Base-by-base conservation (phyloP, 768 basidiomycete species). In the Amanita pallidorosea region DNA sequence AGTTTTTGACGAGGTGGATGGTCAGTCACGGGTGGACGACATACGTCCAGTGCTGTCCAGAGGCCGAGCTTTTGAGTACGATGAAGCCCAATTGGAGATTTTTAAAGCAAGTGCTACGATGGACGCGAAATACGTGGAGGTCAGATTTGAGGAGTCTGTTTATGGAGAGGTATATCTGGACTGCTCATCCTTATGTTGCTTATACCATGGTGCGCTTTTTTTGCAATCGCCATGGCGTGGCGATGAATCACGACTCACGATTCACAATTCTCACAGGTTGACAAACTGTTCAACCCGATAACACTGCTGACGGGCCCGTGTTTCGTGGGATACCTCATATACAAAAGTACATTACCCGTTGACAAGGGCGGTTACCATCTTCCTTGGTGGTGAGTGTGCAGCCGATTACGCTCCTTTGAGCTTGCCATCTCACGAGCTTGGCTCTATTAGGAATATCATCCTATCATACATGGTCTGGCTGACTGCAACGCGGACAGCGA, bases 41-140 rank as follows among this genome's bases (percentile, higher is more conserved):
- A n/a, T 93, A 90, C 63, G 88, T 94, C 29, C 89, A 91, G 63
- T 80, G 78, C 63, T 91, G 86, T 71, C 80, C 77, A 63, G 86
- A 89, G 67, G 85, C 82, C 12, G 91, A 94, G 67, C 70, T 94
- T 12, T 69, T 92, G 54, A 86, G 83, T 63, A 94, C 91, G 47
- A 97, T 94, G 92, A 95, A 95, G 67, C 90, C 90, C 23, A 89
- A 95, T 68, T 95, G 91, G 92, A 76, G 88, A 47, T 95, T 95
- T 70, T 69, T 94, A 66, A 92, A 93, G 69, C 93, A 95, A 64
- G 92, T 94, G 11, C 67, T 95, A 48, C 71, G 92, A 55, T 94
- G 91, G 92, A 95, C 91, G 13, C 70, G 92, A 55, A 95, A 95
- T 70, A 95, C 91, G 2, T 95, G 93, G 91, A 72, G 92, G 47